A percentile compares a stretch with the other conserved stretches of the same genome.
Evolutionary conservation across 352 stramenopile species (phyloP).

Genomic region (Phytopythium kandeliae): DNA sequence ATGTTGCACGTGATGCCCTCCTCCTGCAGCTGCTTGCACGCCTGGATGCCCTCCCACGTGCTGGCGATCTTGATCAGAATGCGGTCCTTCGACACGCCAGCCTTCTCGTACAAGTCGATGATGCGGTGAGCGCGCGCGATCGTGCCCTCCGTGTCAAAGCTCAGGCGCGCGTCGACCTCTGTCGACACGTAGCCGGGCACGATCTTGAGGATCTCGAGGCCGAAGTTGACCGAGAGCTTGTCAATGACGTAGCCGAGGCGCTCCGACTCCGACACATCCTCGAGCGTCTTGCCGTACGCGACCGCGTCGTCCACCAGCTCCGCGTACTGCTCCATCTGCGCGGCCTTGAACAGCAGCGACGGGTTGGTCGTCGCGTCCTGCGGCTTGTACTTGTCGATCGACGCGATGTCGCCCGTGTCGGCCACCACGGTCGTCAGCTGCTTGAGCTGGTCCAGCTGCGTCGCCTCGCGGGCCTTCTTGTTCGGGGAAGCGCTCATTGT

Average conservation of each 20-base stretch:
- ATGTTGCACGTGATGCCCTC: constrained; percentile 99
- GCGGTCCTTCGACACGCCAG: constrained; percentile 91
- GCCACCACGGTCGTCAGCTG: constrained; percentile 96
- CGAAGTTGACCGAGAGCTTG: constrained; percentile 98
- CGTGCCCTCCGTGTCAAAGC: constrained; percentile 93
- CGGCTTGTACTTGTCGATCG: constrained; percentile 90
- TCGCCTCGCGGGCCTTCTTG: constrained; percentile 72
- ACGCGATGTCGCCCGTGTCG: constrained; percentile 95
- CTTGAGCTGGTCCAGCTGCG: constrained; percentile 94
- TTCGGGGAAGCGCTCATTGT: constrained; percentile 53
- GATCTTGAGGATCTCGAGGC: constrained; percentile 94
- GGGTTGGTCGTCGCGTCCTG: constrained; percentile 99
- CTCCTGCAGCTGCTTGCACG: constrained; percentile 93
- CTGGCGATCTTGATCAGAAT: constrained; percentile 98
- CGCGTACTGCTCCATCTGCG: constrained; percentile 94
- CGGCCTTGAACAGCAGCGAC: constrained; percentile 98
- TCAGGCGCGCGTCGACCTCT: constrained; percentile 97
- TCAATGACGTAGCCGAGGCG: constrained; percentile 94
- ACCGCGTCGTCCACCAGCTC: constrained; percentile 96
- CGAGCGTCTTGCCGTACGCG: constrained; percentile 84
- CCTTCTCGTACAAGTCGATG: constrained; percentile 97
- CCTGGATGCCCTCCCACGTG: constrained; percentile 98
- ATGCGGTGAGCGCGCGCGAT: constrained; percentile 92
- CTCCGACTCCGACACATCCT: constrained; percentile 72
- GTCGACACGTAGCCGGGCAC: constrained; percentile 98